Conservation (phyloP, 495 filamentous ascomycete species). For the Penicillium nucicola region DNA sequence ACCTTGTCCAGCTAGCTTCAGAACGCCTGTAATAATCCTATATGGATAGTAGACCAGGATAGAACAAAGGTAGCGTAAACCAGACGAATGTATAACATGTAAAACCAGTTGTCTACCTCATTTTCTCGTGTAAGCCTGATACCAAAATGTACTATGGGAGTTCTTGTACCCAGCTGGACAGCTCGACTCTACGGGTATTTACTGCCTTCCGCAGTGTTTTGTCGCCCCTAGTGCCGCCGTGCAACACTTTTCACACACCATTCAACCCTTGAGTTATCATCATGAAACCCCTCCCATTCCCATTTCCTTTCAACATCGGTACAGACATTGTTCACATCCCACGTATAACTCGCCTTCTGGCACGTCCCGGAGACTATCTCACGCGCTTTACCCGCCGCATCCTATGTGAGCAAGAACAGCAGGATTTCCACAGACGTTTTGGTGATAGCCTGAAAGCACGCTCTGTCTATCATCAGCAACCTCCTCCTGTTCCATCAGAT, state of each 20-base stretch:
- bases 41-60: too few species aligned
- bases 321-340: conserved; percentile 55
- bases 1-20: too few species aligned
- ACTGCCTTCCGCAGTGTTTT: background rate
- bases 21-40: too few species aligned
- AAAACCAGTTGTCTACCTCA: too few species aligned
- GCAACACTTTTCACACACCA: conserved; percentile 1
- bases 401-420: conserved; percentile 43
- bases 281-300: conserved; percentile 37
- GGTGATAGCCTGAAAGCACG: conserved; percentile 12
- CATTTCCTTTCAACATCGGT: conserved; percentile 44
- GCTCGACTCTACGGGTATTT: too few species aligned
- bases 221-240: background rate
- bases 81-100: too few species aligned
- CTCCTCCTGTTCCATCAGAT: conserved; percentile 27
- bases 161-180: too few species aligned
- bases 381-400: conserved; percentile 52
- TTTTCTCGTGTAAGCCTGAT: too few species aligned
- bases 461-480: background rate
- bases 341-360: conserved; percentile 45
- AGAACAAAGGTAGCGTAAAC: too few species aligned
- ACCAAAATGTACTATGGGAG: too few species aligned
- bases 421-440: conserved; percentile 40
- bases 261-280: background rate
- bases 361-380: conserved; percentile 35